Conservation (phyloP, 352 stramenopile genomes). For the Globisporangium orthogonon region DNA sequence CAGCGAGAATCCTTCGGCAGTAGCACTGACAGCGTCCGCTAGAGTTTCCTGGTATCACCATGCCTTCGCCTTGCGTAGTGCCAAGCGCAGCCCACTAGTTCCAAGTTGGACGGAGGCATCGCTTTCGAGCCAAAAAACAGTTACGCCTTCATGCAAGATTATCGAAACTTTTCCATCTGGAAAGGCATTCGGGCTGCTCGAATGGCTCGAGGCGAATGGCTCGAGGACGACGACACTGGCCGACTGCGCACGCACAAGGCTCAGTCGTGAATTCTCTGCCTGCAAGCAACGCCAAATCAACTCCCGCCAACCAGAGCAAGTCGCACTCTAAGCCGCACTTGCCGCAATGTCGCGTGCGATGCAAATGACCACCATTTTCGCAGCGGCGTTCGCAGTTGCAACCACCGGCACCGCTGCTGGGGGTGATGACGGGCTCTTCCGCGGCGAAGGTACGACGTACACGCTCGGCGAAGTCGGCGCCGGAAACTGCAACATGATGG, state of each 20-base stretch:
- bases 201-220: not conserved
- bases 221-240: not conserved
- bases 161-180: not conserved
- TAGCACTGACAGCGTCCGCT: no score
- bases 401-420: not conserved
- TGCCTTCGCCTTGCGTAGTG: no score
- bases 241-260: not conserved
- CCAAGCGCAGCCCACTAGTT: no score
- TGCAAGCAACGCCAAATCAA: not conserved
- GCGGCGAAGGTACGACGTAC: constrained; percentile 34
- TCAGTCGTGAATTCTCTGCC: not conserved
- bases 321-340: not conserved
- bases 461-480: constrained; percentile 18
- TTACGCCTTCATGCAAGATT: no score
- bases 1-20: no score
- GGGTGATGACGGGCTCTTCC: constrained; percentile 12
- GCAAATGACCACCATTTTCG: no score
- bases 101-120: no score
- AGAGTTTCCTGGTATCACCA: no score
- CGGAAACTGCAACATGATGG: constrained; percentile 54
- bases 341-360: no score
- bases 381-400: not conserved
- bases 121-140: no score
- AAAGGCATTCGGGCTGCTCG: not conserved
- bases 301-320: not conserved